These are phyloP conservation scores for Pseudonectria foliicola DNA, from an alignment of 2,329 filamentous ascomycete species.

Conservation along the genomic window DNA sequence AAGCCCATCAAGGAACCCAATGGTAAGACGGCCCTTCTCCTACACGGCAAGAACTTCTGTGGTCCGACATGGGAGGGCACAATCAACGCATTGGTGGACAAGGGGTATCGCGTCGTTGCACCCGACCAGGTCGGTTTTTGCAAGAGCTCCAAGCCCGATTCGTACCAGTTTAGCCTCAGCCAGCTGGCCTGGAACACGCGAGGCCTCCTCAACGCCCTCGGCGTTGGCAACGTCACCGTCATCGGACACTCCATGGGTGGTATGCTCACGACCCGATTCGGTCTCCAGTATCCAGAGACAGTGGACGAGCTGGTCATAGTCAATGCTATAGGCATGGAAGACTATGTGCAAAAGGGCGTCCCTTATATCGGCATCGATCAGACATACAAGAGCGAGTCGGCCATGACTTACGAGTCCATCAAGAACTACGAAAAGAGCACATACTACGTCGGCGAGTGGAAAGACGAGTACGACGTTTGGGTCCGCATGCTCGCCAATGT, in stretches of 20 bases:
- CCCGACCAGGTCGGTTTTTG: constrained; percentile 52
- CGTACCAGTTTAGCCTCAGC: constrained; percentile 46
- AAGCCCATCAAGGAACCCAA: constrained; percentile 27
- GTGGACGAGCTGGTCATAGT: constrained; percentile 40
- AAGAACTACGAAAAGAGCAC: constrained; percentile 38
- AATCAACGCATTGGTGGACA: constrained; percentile 31
- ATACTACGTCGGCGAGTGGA: constrained; percentile 44
- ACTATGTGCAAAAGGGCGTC: constrained; percentile 43
- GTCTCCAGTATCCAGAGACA: constrained; percentile 40
- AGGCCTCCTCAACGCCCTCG: constrained; percentile 37
- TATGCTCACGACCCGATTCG: constrained; percentile 46
- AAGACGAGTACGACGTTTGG: constrained; percentile 44
- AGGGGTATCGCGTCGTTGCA: constrained; percentile 45
- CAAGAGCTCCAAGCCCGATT: constrained; percentile 45
- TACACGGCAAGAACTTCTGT: constrained; percentile 53
- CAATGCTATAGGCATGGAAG: constrained; percentile 47
- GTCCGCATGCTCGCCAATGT: constrained; percentile 47
- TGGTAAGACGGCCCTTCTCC: constrained; percentile 37
- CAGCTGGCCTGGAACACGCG: constrained; percentile 46
- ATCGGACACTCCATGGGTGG: constrained; percentile 50
- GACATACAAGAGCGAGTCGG: constrained; percentile 29
- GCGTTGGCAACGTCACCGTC: constrained; percentile 36
- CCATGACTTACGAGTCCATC: constrained; percentile 37
- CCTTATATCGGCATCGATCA: constrained; percentile 38
- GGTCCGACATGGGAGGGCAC: constrained; percentile 45